Percentiles rank a stretch among this genome's conserved stretches.
Conservation (phyloP, 2,329 filamentous ascomycete genomes). For the Aspergillus chevalieri region DNA sequence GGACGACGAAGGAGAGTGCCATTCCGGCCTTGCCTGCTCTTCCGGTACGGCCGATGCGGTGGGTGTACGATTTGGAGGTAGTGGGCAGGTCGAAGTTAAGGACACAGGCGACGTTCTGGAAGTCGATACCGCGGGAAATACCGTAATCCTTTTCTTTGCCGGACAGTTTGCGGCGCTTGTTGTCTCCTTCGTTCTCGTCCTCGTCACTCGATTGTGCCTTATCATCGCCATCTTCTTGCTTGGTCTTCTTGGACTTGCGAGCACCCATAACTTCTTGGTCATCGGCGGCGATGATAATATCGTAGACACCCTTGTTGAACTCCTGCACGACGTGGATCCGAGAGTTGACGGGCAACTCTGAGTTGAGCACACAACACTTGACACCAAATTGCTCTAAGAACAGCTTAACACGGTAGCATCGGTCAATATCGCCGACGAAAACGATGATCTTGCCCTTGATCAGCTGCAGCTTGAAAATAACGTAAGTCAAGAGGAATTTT, state of each 20-base stretch:
- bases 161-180: constrained; percentile 60
- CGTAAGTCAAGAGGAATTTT: constrained; percentile 87
- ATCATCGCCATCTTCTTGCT: constrained; percentile 19
- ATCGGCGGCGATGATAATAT: constrained; percentile 95
- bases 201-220: constrained; percentile 27
- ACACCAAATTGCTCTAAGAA: constrained; percentile 97
- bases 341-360: constrained; percentile 87
- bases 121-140: constrained; percentile 93
- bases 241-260: constrained; percentile 28
- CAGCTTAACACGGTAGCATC: constrained; percentile 85
- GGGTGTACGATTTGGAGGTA: constrained; percentile 87
- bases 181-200: constrained; percentile 26
- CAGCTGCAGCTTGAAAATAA: constrained; percentile 90
- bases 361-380: constrained; percentile 87
- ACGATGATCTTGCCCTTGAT: constrained; percentile 88
- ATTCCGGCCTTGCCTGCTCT: constrained; percentile 87
- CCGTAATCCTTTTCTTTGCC: constrained; percentile 81
- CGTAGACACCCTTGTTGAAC: constrained; percentile 94
- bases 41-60: constrained; percentile 89
- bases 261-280: constrained; percentile 74
- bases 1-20: constrained; percentile 91
- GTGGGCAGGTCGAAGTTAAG: constrained; percentile 95
- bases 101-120: constrained; percentile 88
- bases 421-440: constrained; percentile 79
- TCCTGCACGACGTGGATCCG: constrained; percentile 92